Base-by-base conservation (phyloP, 2,329 filamentous ascomycete species). In the Trichoderma gracile region DNA sequence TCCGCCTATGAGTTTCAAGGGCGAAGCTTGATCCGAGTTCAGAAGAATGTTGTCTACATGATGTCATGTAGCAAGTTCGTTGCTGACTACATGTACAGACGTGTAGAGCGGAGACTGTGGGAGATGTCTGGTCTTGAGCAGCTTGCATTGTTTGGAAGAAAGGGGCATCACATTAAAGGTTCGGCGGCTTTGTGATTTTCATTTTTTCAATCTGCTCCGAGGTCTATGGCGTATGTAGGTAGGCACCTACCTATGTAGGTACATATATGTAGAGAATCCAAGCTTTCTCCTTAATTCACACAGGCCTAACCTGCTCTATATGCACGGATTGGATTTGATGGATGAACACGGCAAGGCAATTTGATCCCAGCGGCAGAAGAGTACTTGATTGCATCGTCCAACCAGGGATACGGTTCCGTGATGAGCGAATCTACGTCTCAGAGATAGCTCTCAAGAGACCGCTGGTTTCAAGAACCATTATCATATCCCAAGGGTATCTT, bases 351-450 rank as follows among this genome's bases (percentile, higher is more conserved):
- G 30, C 25, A 46, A 57, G 3, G 54, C 42, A 23, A 57, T 46
- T 10, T 46, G 42, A 23, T 23, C 10, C 54, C 12, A 33, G 42
- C 40, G n/a, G 40, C n/a, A 30, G 25, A 46, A 23, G 40, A 57
- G 30, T 40, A 53, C 54, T 57, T 19, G 33, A 45, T 46, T 46
- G 17, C 42, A 33, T 53, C 4, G 21, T 46, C 21, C 25, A 30
- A 57, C 21, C 25, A 46, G 50, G n/a, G 50, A 57, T 57, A 33
- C 17, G 42, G 46, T 33, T 14, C 38, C 42, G 25, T 23, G 52
- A 43, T 42, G 52, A 55, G 52, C 21, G 25, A 27, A 25, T 55
- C 52, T 55, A 55, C 52, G 52, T 55, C 33, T 55, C 21, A 55
- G 33, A 43, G 33, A 33, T n/a, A 30, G 33, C 52, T 55, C 33